Base-by-base conservation (phyloP, 2,329 filamentous ascomycete genomes). In the Trichothecium roseum region DNA sequence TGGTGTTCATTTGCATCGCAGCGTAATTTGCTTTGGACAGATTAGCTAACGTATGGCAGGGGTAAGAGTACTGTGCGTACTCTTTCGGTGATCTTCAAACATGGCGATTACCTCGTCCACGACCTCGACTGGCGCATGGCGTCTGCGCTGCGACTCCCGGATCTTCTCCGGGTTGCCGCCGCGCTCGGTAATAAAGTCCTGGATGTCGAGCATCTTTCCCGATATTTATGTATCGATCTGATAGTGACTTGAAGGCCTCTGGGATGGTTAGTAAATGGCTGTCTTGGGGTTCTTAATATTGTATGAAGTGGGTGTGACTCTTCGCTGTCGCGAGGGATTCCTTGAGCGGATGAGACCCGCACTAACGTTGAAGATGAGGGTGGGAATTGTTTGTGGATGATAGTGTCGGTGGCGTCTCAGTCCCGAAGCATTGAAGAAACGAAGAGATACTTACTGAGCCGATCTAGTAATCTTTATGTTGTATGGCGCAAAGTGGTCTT, bases 121-220 rank as follows among this genome's bases (percentile, higher is more conserved):
- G 32, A 81, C 68, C 54, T 86, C 83, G 52, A 87, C 84, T 12
- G 79, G 72, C 33, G 85, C 88, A 66, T 78, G 74, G 49, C 91
- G 80, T 54, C 78, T 79, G 48, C 82, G 76, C 63, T 98, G 91
- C 45, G 83, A 91, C 60, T 95, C 86, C 59, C 84, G 83, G 61
- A 98, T 91, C 65, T 79, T 81, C 55, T 94, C 82, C 13, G 87
- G 85, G 63, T 96, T 78, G 49, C 91, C 91, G 46, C 89, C 91
- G 50, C 87, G 83, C 61, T 95, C 86, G 55, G 74, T 63, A 52
- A 89, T 81, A 56, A 89, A 86, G 55, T 88, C 83, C 48, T 74
- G 69, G 37, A 86, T 69, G 65, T 88, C 84, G 47, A 86, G 69
- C 81, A 86, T 86, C 24, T 42, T 60, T 48, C 18, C 20, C 20